Evolutionary conservation across 768 basidiomycete genomes (phyloP).

Genomic region (Mycena kentingensis): DNA sequence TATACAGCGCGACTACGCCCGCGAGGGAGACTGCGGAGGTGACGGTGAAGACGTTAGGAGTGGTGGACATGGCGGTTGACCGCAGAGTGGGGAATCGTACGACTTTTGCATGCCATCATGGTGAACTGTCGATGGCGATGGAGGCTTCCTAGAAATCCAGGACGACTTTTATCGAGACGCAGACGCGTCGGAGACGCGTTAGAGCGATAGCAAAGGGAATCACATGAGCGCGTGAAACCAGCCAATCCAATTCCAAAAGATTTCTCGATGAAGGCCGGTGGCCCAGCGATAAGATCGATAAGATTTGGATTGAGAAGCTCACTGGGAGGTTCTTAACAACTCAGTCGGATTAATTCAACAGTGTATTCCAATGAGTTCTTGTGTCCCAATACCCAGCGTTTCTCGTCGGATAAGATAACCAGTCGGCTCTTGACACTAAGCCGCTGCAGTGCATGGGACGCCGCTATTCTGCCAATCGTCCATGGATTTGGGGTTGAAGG

Average conservation of each 20-base stretch:
- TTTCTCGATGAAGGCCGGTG: no score
- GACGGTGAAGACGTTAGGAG: slow-evolving; percentile 46
- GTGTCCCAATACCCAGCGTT: not conserved
- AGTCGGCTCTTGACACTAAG: not conserved
- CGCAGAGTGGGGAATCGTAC: not conserved
- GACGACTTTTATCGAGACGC: not conserved
- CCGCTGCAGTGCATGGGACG: not conserved
- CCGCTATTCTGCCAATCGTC: no score
- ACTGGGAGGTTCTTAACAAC: not conserved
- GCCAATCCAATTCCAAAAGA: no score
- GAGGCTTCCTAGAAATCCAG: not conserved
- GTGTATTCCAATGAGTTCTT: slow-evolving; percentile 1
- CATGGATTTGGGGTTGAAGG: no score
- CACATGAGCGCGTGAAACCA: not conserved
- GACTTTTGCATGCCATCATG: not conserved
- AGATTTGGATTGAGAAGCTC: not conserved
- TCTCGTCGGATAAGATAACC: slow-evolving; percentile 10
- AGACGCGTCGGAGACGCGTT: not conserved
- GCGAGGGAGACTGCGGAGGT: slow-evolving; percentile 68
- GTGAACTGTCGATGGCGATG: not conserved
- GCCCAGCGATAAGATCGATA: not conserved
- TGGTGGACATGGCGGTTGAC: slow-evolving; percentile 1
- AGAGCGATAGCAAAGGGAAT: not conserved
- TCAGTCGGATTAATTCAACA: not conserved
- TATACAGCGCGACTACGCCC: slow-evolving; percentile 53